Evolutionary conservation across 805 yeast species (phyloP), one percentile per base, ranked within the genome.

Genomic region (Sugiyamaella smithiae): DNA sequence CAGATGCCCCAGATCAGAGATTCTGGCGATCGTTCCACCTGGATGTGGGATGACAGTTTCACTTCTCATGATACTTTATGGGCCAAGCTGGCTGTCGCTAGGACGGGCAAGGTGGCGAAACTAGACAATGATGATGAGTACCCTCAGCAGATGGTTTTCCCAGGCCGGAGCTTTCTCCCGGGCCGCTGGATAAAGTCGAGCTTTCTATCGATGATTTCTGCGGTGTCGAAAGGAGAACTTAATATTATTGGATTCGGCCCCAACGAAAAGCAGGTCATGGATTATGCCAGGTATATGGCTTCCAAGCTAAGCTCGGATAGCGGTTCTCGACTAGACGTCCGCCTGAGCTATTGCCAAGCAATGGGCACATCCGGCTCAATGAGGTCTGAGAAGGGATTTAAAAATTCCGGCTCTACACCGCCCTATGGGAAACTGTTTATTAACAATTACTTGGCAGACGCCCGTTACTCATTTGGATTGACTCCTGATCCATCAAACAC

Each of bases 1-100:
- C 44, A 25, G 43, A 47, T 43, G 54, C 47, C 51, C 14, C 38
- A 20, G 44, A 22, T 40, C 17, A 9, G 46, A 5, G 33, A 16
- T n/a, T n/a, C 33, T n/a, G 14, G 45, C 33, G 4, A 23, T 14
- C 36, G 22, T 22, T n/a, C n/a, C n/a, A n/a, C n/a, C n/a, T n/a
- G n/a, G 31, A 26, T 8, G 31, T n/a, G 33, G 12, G 33, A 4
- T 16, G 14, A 29, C 7, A 16, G 33, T 8, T 26, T 12, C 11
- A 26, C 12, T 7, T 16, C 33, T 16, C 12, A 16, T 16, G 33
- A 29, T n/a, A 16, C 7, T n/a, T 16, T 29, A 16, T 29, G 33
- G 33, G 33, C 33, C 14, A 29, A 29, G 14, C 33, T 29, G 6
- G 33, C 33, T 4, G 14, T 16, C 7, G 4, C 16, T 4, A n/a